Conservation (phyloP, 345 rosid genomes). For the Angophora floribunda region DNA sequence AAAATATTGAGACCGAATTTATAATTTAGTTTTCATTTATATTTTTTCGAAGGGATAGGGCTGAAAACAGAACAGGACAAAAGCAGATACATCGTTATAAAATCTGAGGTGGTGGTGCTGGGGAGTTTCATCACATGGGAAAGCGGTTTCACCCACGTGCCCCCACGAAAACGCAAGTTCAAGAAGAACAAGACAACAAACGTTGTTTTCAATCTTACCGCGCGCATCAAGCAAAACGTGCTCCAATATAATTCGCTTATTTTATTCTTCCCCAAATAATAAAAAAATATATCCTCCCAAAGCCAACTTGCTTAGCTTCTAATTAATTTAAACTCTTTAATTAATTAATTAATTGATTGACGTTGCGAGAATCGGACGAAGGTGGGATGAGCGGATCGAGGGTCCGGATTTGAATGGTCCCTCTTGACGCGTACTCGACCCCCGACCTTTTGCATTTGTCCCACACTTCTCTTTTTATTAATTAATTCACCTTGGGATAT, state of each 20-base stretch:
- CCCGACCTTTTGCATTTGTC: background rate
- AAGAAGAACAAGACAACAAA: background rate
- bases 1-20: background rate
- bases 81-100: background rate
- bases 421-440: background rate
- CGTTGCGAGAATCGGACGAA: background rate
- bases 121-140: background rate
- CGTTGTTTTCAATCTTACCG: background rate
- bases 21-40: no score
- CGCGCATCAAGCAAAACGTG: background rate
- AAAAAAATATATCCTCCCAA: accelerated
- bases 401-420: background rate
- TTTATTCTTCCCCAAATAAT: background rate
- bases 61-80: background rate
- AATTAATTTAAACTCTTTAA: background rate
- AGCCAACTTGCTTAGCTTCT: background rate
- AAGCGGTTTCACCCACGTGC: background rate
- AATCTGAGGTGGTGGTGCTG: background rate
- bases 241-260: background rate
- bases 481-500: background rate
- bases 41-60: background rate
- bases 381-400: background rate
- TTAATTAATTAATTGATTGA: background rate
- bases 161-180: background rate
- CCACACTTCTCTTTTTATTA: background rate